These are phyloP conservation scores for Picochlorum sp. DNA, from an alignment of 139 green algal genomes.

Conservation along the genomic window DNA sequence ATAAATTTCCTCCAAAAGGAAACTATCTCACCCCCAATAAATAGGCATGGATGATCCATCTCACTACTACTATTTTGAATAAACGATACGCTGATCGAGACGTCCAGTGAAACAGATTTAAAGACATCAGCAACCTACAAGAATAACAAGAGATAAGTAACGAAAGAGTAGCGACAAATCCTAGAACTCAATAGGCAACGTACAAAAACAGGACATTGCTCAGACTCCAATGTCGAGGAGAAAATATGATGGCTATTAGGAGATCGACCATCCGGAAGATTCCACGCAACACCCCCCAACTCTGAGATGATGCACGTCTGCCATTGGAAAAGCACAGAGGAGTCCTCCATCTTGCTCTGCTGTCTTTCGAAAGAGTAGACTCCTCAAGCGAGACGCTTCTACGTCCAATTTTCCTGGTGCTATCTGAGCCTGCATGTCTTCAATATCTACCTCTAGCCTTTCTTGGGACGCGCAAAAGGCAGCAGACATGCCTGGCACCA, in stretches of 20 bases:
- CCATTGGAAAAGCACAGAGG: conserved; percentile 35
- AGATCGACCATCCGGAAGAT: conserved; percentile 34
- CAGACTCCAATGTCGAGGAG: conserved; percentile 28
- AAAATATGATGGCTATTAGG: conserved; percentile 52
- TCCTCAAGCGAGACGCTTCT: neutral
- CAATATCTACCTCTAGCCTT: neutral
- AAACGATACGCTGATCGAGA: neutral
- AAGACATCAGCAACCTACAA: conserved; percentile 1
- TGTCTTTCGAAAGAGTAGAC: conserved; percentile 13
- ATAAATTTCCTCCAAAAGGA: conserved; percentile 22
- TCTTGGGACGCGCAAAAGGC: neutral
- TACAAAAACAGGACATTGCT: conserved; percentile 22
- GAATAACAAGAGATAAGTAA: neutral
- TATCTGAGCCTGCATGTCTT: no score
- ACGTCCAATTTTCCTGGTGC: conserved; percentile 25
- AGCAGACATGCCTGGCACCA: conserved; percentile 1
- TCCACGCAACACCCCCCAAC: conserved; percentile 12
- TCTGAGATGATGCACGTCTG: conserved; percentile 2
- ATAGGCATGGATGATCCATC: conserved; percentile 4
- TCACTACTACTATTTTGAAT: neutral
- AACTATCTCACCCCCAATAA: conserved; percentile 40
- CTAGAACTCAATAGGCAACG: conserved; percentile 17
- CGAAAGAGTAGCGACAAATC: conserved; percentile 7
- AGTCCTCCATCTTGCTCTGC: conserved; percentile 28
- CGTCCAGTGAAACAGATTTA: neutral